Conservation (phyloP, 129 eudicot species). For the Apium graveolens region DNA sequence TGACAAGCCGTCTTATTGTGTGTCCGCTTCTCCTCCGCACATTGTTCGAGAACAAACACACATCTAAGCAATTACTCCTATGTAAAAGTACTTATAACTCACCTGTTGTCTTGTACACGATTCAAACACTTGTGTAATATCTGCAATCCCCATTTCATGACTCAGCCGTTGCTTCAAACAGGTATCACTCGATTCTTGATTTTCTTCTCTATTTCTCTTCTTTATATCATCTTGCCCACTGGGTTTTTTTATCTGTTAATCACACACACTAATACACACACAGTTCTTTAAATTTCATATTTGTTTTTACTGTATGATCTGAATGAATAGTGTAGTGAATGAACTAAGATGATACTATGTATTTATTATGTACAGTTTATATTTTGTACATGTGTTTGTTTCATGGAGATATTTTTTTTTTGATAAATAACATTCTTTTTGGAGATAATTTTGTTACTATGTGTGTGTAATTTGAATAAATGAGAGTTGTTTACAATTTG, state of each 20-base stretch:
- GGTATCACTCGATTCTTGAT: not conserved
- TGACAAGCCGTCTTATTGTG: not conserved
- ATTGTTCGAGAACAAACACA: not conserved
- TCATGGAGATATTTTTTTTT: not conserved
- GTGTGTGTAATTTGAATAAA: not conserved
- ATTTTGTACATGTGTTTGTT: no score
- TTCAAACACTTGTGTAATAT: not conserved
- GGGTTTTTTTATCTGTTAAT: not conserved
- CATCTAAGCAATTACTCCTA: not conserved
- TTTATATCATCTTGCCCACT: not conserved
- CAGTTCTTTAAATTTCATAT: not conserved
- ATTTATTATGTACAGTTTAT: not conserved
- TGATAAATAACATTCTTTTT: no score
- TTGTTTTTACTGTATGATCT: not conserved
- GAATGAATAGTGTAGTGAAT: not conserved
- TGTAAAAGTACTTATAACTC: not conserved
- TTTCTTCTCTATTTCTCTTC: not conserved
- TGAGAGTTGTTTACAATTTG: not conserved
- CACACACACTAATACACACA: not conserved
- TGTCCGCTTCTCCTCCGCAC: not conserved
- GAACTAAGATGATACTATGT: no score
- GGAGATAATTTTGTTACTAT: not conserved
- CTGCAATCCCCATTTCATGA: not conserved
- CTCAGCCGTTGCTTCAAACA: constrained; percentile 4
- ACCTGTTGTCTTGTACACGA: not conserved